Evolutionary conservation across 306 rosid genomes (phyloP), one percentile per base, ranked within the genome.

Genomic region (Oemleria cerasiformis): DNA sequence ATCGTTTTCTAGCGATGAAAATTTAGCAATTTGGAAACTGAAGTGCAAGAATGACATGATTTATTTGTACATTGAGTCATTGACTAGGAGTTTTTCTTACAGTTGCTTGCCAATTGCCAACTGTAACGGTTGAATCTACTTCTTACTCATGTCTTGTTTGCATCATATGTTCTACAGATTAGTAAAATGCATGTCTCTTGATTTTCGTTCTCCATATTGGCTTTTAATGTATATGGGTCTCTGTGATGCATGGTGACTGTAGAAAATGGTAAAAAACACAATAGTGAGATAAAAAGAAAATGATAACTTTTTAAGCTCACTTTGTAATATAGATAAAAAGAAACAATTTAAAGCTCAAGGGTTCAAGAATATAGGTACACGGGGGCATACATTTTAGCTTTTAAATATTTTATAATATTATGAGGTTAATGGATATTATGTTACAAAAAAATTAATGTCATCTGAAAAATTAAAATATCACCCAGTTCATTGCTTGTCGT

Each of bases 151-250:
- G 20, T 36, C 43, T 34, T 36, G 42, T 25, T 25, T 34, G 65
- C 65, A 34, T 59, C 65, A 59, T 59, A 59, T 59, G 65, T 36
- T 60, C 15, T 60, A 36, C 65, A 36, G 15, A 36, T 2, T 25
- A 25, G 30, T 25, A 25, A 25, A 25, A 25, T 25, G 30, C n/a
- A 60, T 34, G 65, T 36, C 65, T 60, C 44, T 34, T 60, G 42
- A 36, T 34, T 15, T 34, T 60, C 44, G 13, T 36, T 60, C 43
- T 14, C 9, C 19, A 12, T 54, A 7, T 34, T 58, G 63, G 41
- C 14, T 6, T 25, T 25, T 25, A 25, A 25, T 25, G 30, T 25
- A 25, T 25, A 25, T 25, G 30, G 30, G 65, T 60, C 42, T 7
- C 36, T 20, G 59, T 7, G 59, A 54, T n/a, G 17, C 34, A 7